Base-by-base conservation (phyloP, 2,329 filamentous ascomycete genomes). In the Nakataea oryzae region DNA sequence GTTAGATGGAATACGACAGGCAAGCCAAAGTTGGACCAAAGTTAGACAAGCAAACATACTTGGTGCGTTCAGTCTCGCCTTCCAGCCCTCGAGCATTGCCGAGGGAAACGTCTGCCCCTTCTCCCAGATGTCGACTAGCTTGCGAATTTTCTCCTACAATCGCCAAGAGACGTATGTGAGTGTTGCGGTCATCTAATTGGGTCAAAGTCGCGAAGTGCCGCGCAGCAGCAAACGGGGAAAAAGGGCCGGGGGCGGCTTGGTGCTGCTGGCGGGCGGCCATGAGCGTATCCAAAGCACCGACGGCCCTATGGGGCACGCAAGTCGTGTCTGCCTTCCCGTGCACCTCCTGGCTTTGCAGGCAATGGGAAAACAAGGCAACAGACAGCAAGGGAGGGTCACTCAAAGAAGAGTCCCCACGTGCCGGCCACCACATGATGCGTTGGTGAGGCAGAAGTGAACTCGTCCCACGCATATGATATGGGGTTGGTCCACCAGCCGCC, bases 61-160 rank as follows among this genome's bases (percentile, higher is more conserved):
- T 59, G 83, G 78, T 64, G 85, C 81, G 66, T 81, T 87, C 69
- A 96, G 74, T 75, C 90, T 93, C 72, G 90, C 83, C 76, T 91
- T 93, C 81, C 96, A 96, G 50, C 85, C 85, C 65, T 81, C 81
- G 69, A 99, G 84, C 85, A 96, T 88, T 61, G 86, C 75, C 55
- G 82, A 74, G 29, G 95, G 92, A 74, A 99, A 97, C 27, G 93
- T 97, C 72, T 89, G 88, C 66, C 91, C 91, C 71, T 95, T 95
- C 74, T 97, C 93, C 95, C 95, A 99, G 68, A 99, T 99, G 73
- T 96, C 93, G 77, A 97, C 81, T 69, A 99, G 84, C 75, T 97
- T 97, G 73, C 83, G 87, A 75, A 97, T 93, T 80, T 97, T 97
- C 74, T 96, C 91, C 90, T 95, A 88, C 80, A 86, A 28, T 30